phyloP scores from a whole-genome alignment of 2,329 filamentous ascomycete genomes.

The Ophiostoma ulmi region DNA sequence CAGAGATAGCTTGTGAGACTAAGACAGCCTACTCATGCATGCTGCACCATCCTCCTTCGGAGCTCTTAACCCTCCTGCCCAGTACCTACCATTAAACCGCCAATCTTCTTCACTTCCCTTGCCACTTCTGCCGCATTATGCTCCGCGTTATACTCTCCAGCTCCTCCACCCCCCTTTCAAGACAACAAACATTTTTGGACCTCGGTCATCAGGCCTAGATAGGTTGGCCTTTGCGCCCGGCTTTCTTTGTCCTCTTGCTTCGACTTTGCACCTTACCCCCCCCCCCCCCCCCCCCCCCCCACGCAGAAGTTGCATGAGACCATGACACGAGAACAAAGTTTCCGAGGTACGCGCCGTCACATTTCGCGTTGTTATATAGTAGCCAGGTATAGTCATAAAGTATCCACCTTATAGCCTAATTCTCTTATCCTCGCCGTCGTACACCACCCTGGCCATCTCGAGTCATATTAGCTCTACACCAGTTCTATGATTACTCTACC shows the following conservation, averaged over 20 bases:
- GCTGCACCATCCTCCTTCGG: conserved; percentile 5
- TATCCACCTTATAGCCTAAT: background rate
- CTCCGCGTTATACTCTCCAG: background rate
- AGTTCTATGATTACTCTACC: background rate
- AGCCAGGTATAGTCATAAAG: background rate
- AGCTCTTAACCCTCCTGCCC: background rate
- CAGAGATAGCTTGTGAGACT: conserved; percentile 1
- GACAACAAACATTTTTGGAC: background rate
- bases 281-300: background rate
- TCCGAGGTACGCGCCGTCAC: conserved; percentile 6
- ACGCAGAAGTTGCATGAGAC: background rate
- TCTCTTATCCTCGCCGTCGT: background rate
- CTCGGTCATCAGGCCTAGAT: background rate
- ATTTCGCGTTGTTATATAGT: background rate
- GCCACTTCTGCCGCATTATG: background rate
- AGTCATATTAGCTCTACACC: background rate
- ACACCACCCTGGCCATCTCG: background rate
- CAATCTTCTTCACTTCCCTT: background rate
- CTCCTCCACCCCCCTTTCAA: background rate
- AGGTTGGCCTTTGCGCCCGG: background rate
- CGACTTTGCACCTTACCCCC: background rate
- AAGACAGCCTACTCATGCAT: conserved; percentile 4
- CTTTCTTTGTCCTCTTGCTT: background rate
- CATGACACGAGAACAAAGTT: conserved; percentile 5
- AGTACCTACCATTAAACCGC: background rate